phyloP scores from a whole-genome alignment of 2,329 filamentous ascomycete genomes.

The Fusarium guadeloupense region DNA sequence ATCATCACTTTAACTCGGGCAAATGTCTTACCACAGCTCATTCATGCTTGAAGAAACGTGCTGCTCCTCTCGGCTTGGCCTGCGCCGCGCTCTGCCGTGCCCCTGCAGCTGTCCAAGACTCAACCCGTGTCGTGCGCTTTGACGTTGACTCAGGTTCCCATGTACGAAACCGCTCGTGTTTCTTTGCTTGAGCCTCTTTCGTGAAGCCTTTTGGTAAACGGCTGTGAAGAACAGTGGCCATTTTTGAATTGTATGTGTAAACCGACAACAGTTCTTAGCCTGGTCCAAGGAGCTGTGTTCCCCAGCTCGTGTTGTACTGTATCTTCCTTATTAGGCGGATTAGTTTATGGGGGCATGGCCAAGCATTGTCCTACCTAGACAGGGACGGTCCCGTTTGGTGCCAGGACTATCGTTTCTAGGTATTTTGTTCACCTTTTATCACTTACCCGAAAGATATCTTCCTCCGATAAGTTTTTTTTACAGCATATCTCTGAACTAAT shows the following conservation, averaged over 20 bases:
- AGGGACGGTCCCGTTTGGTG: slow-evolving; percentile 21
- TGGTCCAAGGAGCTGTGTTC: slow-evolving; percentile 4
- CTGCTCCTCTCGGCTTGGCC: not conserved
- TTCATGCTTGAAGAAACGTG: not conserved
- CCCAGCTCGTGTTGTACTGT: not conserved
- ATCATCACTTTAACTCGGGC: too few relatives aligned
- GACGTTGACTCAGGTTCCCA: slow-evolving; percentile 8
- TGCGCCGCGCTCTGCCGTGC: slow-evolving; percentile 9
- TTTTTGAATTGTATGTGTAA: not conserved
- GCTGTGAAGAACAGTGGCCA: not conserved
- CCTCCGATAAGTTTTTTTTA: not conserved
- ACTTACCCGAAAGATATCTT: not conserved
- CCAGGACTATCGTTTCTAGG: slow-evolving; percentile 14
- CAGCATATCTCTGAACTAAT: not conserved
- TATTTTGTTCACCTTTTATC: not conserved
- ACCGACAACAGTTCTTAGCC: not conserved
- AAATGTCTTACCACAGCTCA: slow-evolving; percentile 21
- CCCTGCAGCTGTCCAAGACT: slow-evolving; percentile 20
- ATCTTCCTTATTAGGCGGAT: not conserved
- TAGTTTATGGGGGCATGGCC: slow-evolving; percentile 6
- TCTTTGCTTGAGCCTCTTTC: not conserved
- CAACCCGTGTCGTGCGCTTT: slow-evolving; percentile 34
- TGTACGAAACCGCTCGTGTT: slow-evolving; percentile 1
- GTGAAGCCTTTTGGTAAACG: not conserved
- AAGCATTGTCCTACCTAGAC: not conserved